phyloP scores from a whole-genome alignment of 805 yeast genomes.

The Ogataea wickerhamii region DNA sequence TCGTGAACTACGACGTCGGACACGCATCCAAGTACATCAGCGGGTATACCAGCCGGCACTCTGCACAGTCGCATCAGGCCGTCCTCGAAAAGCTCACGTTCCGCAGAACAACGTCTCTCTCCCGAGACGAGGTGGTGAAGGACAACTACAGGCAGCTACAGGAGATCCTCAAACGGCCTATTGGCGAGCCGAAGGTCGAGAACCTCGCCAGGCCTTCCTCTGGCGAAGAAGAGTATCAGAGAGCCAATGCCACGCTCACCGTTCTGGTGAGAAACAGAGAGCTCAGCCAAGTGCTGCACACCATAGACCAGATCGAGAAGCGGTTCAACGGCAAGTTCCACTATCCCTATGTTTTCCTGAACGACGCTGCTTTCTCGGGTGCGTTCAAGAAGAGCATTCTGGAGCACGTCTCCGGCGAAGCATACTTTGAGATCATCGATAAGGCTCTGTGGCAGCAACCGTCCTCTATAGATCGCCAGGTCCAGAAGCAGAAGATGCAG shows the following conservation, averaged over 20 bases:
- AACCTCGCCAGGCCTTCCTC: constrained; percentile 30
- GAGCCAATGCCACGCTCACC: constrained; percentile 74
- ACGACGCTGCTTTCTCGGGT: constrained; percentile 63
- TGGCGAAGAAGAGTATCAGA: constrained; percentile 27
- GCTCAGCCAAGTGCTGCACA: constrained; percentile 39
- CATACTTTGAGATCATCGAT: constrained; percentile 52
- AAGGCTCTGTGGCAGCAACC: constrained; percentile 48
- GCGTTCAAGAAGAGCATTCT: constrained; percentile 47
- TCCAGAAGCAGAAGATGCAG: constrained; percentile 36
- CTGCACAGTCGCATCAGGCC: not conserved
- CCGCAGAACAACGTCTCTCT: constrained; percentile 8
- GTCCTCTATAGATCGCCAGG: constrained; percentile 33
- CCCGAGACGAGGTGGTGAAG: constrained; percentile 32
- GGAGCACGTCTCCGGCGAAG: constrained; percentile 39
- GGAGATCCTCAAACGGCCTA: constrained; percentile 33
- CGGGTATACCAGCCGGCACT: not conserved
- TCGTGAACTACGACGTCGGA: constrained; percentile 5
- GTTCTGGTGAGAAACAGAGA: constrained; percentile 73
- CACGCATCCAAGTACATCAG: not conserved
- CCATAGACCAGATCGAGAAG: constrained; percentile 60
- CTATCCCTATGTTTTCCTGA: constrained; percentile 79
- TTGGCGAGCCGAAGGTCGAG: constrained; percentile 47
- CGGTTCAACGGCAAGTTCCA: constrained; percentile 65
- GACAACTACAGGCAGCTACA: constrained; percentile 38
- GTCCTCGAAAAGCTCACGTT: constrained; percentile 15